Conservation (phyloP, 2,329 filamentous ascomycete species). For the Curvularia eragrostidis region DNA sequence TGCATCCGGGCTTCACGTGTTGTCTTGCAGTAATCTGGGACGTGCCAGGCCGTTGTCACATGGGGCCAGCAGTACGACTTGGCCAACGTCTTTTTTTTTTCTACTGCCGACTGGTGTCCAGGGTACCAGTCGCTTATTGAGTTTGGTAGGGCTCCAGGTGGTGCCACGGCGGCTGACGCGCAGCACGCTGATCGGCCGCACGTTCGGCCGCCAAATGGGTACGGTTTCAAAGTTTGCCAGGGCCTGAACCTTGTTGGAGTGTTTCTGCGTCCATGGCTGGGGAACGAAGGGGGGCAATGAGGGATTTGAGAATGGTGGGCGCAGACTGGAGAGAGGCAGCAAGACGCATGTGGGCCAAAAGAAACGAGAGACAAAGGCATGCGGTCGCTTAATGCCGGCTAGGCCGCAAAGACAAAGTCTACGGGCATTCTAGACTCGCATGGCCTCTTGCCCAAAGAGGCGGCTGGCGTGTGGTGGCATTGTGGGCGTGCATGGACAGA, state of each 20-base stretch:
- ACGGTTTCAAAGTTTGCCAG: conserved; percentile 1
- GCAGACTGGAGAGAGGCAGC: no score
- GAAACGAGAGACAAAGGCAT: not conserved
- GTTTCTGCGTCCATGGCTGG: no score
- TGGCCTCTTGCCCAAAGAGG: not conserved
- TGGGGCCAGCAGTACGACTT: not conserved
- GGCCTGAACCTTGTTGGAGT: not conserved
- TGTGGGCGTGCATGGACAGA: not conserved
- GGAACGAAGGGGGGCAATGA: no score
- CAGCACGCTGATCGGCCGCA: conserved; percentile 8
- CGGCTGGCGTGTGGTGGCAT: conserved; percentile 7
- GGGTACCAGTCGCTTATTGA: conserved; percentile 2
- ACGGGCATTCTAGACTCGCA: conserved; percentile 12
- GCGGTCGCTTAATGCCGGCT: not conserved
- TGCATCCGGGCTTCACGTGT: not conserved
- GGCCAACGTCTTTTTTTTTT: conserved; percentile 2
- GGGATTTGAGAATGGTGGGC: no score
- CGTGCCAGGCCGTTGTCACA: not conserved
- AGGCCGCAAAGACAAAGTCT: conserved; percentile 3
- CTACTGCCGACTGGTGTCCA: not conserved
- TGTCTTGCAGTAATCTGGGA: not conserved
- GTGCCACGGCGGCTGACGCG: conserved; percentile 7
- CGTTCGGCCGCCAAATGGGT: conserved; percentile 1
- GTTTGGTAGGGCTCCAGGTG: not conserved
- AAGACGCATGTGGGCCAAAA: not conserved